Percentiles rank a stretch among this genome's conserved stretches.
Conservation (phyloP, 2,329 filamentous ascomycete genomes). For the Harringtonia aguacate region DNA sequence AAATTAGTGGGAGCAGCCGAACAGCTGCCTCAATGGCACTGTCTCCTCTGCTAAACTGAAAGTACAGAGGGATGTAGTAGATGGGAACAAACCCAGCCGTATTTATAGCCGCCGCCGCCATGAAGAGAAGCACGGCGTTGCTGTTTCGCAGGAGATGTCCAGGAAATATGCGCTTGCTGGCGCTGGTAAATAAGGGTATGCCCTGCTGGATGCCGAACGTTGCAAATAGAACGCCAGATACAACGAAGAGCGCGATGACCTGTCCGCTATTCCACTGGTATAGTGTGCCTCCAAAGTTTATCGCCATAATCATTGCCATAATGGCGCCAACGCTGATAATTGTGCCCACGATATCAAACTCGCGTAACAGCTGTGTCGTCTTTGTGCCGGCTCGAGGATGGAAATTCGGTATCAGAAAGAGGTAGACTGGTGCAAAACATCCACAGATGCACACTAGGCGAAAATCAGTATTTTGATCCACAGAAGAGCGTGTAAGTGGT, state of each 20-base stretch:
- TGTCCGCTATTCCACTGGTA: constrained; percentile 35
- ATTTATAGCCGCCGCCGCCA: constrained; percentile 24
- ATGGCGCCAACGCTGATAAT: constrained; percentile 20
- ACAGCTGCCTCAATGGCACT: constrained; percentile 28
- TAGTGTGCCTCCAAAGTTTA: constrained; percentile 37
- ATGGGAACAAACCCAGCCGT: constrained; percentile 27
- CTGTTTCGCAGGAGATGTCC: constrained; percentile 25
- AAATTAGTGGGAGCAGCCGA: constrained; percentile 30
- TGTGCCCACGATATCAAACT: constrained; percentile 21
- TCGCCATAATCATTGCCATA: constrained; percentile 31
- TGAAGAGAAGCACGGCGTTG: constrained; percentile 29
- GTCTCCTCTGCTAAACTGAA: constrained; percentile 36
- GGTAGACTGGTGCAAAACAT: constrained; percentile 28
- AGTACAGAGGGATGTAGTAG: constrained; percentile 45
- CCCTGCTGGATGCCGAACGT: constrained; percentile 36
- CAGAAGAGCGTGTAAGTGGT: too few relatives aligned
- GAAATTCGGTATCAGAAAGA: constrained; percentile 29
- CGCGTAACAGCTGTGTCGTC: constrained; percentile 10
- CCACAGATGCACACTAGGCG: constrained; percentile 28
- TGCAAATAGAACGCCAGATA: constrained; percentile 30
- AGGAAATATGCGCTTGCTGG: constrained; percentile 31
- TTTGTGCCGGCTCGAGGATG: constrained; percentile 7
- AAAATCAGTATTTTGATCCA: too few relatives aligned
- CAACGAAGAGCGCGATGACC: constrained; percentile 34
- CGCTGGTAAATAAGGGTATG: constrained; percentile 31